phyloP scores from a whole-genome alignment of 1,139 yeast genomes.

The Nadsonia commutata region DNA sequence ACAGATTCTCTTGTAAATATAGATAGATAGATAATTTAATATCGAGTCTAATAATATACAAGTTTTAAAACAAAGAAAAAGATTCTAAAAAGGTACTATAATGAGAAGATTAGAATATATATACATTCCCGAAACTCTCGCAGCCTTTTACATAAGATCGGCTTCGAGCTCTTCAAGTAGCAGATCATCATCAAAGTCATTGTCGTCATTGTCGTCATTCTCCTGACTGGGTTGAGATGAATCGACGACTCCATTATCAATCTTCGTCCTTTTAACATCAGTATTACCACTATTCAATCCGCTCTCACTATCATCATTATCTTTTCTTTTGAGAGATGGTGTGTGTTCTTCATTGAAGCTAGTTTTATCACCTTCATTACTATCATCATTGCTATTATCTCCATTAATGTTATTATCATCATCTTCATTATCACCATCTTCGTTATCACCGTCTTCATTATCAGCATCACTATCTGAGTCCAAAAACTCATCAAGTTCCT shows the following conservation, averaged over 20 bases:
- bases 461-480: slow-evolving; percentile 20
- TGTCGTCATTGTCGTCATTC: slow-evolving; percentile 14
- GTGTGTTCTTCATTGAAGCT: slow-evolving; percentile 6
- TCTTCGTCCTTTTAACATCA: too few relatives aligned
- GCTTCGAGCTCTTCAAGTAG: slow-evolving; percentile 27
- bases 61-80: not conserved
- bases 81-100: not conserved
- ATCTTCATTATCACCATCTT: slow-evolving; percentile 9
- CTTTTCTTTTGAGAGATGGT: too few relatives aligned
- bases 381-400: slow-evolving; percentile 14
- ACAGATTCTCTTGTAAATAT: too few relatives aligned
- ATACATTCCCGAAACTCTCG: not conserved
- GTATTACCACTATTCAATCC: too few relatives aligned
- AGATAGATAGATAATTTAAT: too few relatives aligned
- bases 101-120: not conserved
- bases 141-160: slow-evolving; percentile 13
- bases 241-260: too few relatives aligned
- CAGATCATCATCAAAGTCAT: slow-evolving; percentile 23
- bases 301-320: too few relatives aligned
- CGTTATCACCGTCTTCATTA: slow-evolving; percentile 13
- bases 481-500: slow-evolving; percentile 25
- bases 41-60: too few relatives aligned
- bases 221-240: too few relatives aligned
- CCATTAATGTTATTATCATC: slow-evolving; percentile 11
- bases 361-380: slow-evolving; percentile 7